Conservation (phyloP, 805 yeast species). For the Yarrowia keelungensis region DNA sequence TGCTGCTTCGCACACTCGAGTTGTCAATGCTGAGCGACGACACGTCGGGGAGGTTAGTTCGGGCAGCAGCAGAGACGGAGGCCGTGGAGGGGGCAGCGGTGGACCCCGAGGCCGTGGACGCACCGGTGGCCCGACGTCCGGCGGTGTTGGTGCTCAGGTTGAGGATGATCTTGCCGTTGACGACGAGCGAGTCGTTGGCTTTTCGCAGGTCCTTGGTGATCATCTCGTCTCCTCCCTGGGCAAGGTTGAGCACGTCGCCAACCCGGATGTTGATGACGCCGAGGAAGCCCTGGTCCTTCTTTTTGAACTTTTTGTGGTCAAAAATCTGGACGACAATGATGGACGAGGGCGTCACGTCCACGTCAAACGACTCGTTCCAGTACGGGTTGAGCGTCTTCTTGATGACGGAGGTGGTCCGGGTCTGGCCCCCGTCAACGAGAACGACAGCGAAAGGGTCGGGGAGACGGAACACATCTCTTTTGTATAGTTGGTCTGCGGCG, state of each 20-base stretch:
- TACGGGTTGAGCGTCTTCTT: conserved; percentile 94
- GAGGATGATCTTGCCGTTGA: conserved; percentile 89
- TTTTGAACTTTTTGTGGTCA: conserved; percentile 96
- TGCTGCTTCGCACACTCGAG: conserved; percentile 43
- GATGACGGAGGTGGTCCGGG: conserved; percentile 92
- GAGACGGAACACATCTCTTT: conserved; percentile 90
- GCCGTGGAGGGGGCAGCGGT: conserved; percentile 43
- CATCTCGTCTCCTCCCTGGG: conserved; percentile 64
- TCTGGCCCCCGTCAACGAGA: conserved; percentile 97
- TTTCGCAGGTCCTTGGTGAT: conserved; percentile 90
- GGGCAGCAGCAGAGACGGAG: conserved; percentile 36
- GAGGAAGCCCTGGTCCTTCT: conserved; percentile 96
- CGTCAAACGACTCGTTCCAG: conserved; percentile 93
- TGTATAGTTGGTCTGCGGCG: conserved; percentile 94
- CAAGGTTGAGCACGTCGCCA: conserved; percentile 80
- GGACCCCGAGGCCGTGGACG: conserved; percentile 41
- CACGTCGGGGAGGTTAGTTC: conserved; percentile 39
- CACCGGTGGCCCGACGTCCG: conserved; percentile 43
- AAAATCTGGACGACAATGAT: conserved; percentile 92
- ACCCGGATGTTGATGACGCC: conserved; percentile 94
- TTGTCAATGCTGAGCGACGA: conserved; percentile 41
- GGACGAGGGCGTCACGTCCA: conserved; percentile 76
- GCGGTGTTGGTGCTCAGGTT: conserved; percentile 50
- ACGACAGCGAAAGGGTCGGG: conserved; percentile 99
- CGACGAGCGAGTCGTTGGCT: conserved; percentile 89